A percentile compares a stretch with the other conserved stretches of the same genome.
Conservation (phyloP, 495 filamentous ascomycete species). For the Annulohypoxylon stygium region DNA sequence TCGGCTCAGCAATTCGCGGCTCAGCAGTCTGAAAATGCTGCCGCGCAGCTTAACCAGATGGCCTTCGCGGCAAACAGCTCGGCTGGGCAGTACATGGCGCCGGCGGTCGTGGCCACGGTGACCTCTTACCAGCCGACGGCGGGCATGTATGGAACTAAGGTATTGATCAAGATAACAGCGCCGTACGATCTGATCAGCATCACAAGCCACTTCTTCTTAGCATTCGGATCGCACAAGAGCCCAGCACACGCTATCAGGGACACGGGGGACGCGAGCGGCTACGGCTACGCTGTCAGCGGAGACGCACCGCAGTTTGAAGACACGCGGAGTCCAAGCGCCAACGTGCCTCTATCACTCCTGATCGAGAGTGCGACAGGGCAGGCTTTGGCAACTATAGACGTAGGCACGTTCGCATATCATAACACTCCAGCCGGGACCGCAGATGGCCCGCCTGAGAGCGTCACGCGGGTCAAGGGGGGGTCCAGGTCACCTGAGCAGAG, state of each 20-base stretch:
- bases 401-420: conserved; percentile 82
- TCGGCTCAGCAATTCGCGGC: conserved; percentile 56
- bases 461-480: conserved; percentile 55
- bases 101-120: conserved; percentile 67
- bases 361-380: conserved; percentile 76
- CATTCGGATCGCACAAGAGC: conserved; percentile 80
- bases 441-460: conserved; percentile 59
- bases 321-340: conserved; percentile 74
- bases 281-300: conserved; percentile 78
- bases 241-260: conserved; percentile 72
- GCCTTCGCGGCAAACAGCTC: conserved; percentile 66
- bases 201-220: conserved; percentile 71
- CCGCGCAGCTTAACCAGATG: conserved; percentile 64
- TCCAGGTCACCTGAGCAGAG: conserved; percentile 60
- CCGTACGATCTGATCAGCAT: conserved; percentile 74
- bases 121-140: conserved; percentile 74
- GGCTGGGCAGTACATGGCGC: conserved; percentile 64
- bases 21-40: conserved; percentile 61
- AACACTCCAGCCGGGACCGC: conserved; percentile 51
- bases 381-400: conserved; percentile 71
- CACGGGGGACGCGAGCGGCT: conserved; percentile 68
- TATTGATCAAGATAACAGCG: conserved; percentile 79
- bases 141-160: conserved; percentile 75
- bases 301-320: conserved; percentile 77
- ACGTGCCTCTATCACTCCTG: conserved; percentile 78